These are phyloP conservation scores for Cyclostephanos tholiformis DNA, from an alignment of 108 stramenopile species.

Conservation along the genomic window DNA sequence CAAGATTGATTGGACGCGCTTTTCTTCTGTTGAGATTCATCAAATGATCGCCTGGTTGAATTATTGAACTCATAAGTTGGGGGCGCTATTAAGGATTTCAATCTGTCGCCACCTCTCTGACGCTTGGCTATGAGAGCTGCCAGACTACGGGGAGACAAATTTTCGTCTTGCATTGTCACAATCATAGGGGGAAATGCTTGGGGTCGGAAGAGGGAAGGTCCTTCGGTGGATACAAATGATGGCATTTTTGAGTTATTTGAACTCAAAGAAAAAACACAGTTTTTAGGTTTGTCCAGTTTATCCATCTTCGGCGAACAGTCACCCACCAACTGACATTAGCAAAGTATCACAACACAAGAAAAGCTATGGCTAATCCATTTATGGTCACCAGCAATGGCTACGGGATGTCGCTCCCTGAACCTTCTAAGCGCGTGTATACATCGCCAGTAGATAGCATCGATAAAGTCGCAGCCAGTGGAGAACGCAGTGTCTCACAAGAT, in stretches of 20 bases:
- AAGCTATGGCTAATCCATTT: conserved; percentile 43
- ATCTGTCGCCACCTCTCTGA: conserved; percentile 43
- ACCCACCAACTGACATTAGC: background rate
- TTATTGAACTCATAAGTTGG: conserved; percentile 12
- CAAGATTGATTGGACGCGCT: conserved; percentile 6
- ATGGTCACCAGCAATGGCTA: conserved; percentile 62
- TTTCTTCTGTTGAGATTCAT: background rate
- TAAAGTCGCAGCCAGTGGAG: background rate
- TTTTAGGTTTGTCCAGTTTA: background rate
- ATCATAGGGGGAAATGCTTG: conserved; percentile 2
- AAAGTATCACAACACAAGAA: background rate
- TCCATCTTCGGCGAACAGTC: background rate
- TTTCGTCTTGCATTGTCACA: conserved; percentile 28
- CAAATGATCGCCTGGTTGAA: background rate
- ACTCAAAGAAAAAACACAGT: background rate
- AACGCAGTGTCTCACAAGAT: background rate
- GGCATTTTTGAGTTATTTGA: background rate
- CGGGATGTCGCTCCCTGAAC: conserved; percentile 42
- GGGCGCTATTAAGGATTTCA: conserved; percentile 34
- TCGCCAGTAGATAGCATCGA: conserved; percentile 10
- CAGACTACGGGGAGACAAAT: conserved; percentile 32
- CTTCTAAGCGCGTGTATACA: conserved; percentile 16
- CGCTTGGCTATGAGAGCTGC: conserved; percentile 33
- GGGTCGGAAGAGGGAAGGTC: background rate
- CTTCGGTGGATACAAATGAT: background rate